These are phyloP conservation scores for Bisporella sp. DNA, from an alignment of 2,329 filamentous ascomycete genomes.

Conservation along the genomic window DNA sequence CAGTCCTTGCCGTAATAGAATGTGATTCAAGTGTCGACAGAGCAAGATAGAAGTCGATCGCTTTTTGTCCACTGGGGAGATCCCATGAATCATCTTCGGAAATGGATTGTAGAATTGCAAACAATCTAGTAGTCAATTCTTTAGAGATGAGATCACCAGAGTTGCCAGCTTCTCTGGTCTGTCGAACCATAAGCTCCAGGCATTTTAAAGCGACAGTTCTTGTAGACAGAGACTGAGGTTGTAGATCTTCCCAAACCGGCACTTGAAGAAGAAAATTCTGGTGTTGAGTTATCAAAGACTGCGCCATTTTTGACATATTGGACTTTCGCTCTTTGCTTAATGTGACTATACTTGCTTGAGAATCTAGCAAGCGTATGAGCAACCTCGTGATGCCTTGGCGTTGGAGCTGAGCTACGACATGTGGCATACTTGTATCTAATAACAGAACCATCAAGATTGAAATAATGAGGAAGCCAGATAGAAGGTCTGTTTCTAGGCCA, in stretches of 20 bases:
- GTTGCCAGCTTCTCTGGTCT: conserved; percentile 40
- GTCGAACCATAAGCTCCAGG: conserved; percentile 49
- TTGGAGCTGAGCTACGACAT: conserved; percentile 50
- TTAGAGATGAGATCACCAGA: conserved; percentile 42
- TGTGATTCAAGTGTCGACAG: conserved; percentile 49
- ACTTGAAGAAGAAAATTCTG: conserved; percentile 45
- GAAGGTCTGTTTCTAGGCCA: conserved; percentile 49
- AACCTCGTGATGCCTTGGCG: conserved; percentile 47
- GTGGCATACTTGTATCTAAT: conserved; percentile 50
- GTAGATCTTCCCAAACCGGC: conserved; percentile 51
- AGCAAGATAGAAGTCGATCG: conserved; percentile 33
- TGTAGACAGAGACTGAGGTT: conserved; percentile 48
- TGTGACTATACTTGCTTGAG: conserved; percentile 47
- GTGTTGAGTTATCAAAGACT: conserved; percentile 47
- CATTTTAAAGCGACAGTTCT: conserved; percentile 57
- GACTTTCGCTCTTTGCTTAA: conserved; percentile 58
- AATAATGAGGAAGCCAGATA: conserved; percentile 57
- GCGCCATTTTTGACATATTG: conserved; percentile 62
- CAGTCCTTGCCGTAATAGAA: conserved; percentile 41
- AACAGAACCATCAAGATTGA: conserved; percentile 58
- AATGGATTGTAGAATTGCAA: conserved; percentile 32
- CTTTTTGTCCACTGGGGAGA: conserved; percentile 14
- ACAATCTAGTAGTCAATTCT: conserved; percentile 41
- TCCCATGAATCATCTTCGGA: conserved; percentile 19
- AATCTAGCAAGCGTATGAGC: conserved; percentile 47